Conservation (phyloP, 2,329 filamentous ascomycete genomes). For the Orbilia blumenaviensis region DNA sequence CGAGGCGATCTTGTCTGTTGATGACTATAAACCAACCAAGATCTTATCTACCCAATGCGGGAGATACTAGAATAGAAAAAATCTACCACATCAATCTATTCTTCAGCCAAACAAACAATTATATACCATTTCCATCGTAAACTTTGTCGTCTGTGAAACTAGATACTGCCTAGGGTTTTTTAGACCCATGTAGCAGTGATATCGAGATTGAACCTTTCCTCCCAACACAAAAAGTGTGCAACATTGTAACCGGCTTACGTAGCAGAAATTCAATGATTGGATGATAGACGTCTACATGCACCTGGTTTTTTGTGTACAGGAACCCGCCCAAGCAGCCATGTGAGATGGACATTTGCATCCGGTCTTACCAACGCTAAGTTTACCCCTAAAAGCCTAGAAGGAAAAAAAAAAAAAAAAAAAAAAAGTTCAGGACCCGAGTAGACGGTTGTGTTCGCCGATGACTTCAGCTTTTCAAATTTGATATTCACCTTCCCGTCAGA, state of each 20-base stretch:
- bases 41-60: conserved; percentile 10
- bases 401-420: not conserved
- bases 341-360: conserved; percentile 5
- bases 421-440: not conserved
- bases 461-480: not conserved
- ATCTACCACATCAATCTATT: conserved; percentile 4
- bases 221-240: not conserved
- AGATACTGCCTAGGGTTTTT: too few relatives aligned
- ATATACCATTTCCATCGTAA: not conserved
- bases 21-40: conserved; percentile 2
- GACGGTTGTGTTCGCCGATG: not conserved
- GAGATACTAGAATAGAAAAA: conserved; percentile 15
- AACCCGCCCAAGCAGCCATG: conserved; percentile 11
- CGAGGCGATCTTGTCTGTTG: not conserved
- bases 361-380: not conserved
- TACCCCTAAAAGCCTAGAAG: too few relatives aligned
- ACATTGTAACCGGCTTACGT: conserved; percentile 18
- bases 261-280: conserved; percentile 16
- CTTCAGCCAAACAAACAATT: not conserved
- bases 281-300: not conserved
- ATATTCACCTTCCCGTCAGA: conserved; percentile 1
- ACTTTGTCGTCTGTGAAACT: not conserved
- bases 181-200: not conserved
- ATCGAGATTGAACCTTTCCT: not conserved
- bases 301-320: not conserved